Evolutionary conservation across 768 basidiomycete species (phyloP).

Genomic region (Phylloporus sp.): DNA sequence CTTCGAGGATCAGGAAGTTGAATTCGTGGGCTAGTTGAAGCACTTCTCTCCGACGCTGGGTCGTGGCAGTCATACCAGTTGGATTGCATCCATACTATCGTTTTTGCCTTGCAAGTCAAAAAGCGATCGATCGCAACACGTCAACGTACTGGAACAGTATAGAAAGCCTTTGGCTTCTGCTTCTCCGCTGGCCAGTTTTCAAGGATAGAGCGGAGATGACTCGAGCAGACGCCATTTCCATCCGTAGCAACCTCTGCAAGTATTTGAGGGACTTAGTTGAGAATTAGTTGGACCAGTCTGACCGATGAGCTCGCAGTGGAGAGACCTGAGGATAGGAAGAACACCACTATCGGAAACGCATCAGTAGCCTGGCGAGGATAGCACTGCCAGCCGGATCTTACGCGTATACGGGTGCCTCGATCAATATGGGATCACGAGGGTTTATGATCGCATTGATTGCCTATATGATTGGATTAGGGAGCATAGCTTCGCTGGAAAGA

Average conservation of each 20-base stretch:
- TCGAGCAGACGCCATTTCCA: slow-evolving; percentile 58
- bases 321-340: slow-evolving; percentile 54
- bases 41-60: slow-evolving; percentile 65
- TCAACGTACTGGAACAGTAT: slow-evolving; percentile 65
- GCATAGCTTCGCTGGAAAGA: not conserved
- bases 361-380: slow-evolving; percentile 11
- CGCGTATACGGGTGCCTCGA: slow-evolving; percentile 82
- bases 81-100: slow-evolving; percentile 80
- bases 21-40: slow-evolving; percentile 67
- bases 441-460: slow-evolving; percentile 67
- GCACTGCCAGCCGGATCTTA: slow-evolving; percentile 30
- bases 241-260: slow-evolving; percentile 75
- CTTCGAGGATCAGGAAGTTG: slow-evolving; percentile 82
- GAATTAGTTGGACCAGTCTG: slow-evolving; percentile 6
- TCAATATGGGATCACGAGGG: slow-evolving; percentile 72
- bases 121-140: slow-evolving; percentile 5
- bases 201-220: slow-evolving; percentile 55
- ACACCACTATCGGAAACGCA: slow-evolving; percentile 46
- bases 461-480: slow-evolving; percentile 37
- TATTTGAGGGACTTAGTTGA: slow-evolving; percentile 1
- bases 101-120: not conserved
- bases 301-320: slow-evolving; percentile 60
- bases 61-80: slow-evolving; percentile 71
- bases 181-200: slow-evolving; percentile 71
- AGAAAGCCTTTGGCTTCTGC: slow-evolving; percentile 71